Base-by-base conservation (phyloP, 768 basidiomycete genomes). In the Pleurotus cornucopiae region DNA sequence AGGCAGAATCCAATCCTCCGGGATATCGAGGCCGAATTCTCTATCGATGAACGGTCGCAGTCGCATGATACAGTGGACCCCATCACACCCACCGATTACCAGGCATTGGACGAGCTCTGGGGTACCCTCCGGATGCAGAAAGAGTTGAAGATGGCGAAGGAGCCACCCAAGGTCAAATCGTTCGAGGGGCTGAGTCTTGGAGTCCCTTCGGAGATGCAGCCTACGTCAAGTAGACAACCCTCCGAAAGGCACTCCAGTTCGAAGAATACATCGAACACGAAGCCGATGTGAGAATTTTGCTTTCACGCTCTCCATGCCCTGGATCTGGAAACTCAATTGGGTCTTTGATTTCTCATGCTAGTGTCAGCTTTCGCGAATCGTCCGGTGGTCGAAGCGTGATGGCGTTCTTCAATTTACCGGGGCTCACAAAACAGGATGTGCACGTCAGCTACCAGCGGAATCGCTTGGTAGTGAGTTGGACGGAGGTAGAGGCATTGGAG, bases 371-470 rank as follows among this genome's bases (percentile, higher is more conserved):
- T 66, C 83, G 81, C 61, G 86, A 89, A 72, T 86, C 88, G 20
- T 75, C 76, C 53, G 88, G 88, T 60, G 86, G 88, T 49, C 80
- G 79, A 63, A 82, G 84, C 64, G 44, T 40, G 25, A 49, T 48
- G 25, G 86, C 85, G 20, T 87, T 80, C 49, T 88, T 89, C 65
- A 85, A 89, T 57, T 71, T 91, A 62, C 77, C 78, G 2, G 85
- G 86, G 25, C 80, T 90, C 43, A 76, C 75, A 63, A 90, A 89
- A 66, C 79, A 88, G 57, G 83, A 90, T 58, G 80, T 89, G 55
- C 88, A 90, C 60, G 84, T 91, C 63, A 88, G 83, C 64, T 90
- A 81, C 61, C 85, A 86, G 53, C 76, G 78, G 53, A 77, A 79
- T 60, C 72, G 80, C 45, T 71, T 91, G 7, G 74, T 86, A 38